Conservation (phyloP, 768 basidiomycete genomes). For the Pleurotus eryngii region DNA sequence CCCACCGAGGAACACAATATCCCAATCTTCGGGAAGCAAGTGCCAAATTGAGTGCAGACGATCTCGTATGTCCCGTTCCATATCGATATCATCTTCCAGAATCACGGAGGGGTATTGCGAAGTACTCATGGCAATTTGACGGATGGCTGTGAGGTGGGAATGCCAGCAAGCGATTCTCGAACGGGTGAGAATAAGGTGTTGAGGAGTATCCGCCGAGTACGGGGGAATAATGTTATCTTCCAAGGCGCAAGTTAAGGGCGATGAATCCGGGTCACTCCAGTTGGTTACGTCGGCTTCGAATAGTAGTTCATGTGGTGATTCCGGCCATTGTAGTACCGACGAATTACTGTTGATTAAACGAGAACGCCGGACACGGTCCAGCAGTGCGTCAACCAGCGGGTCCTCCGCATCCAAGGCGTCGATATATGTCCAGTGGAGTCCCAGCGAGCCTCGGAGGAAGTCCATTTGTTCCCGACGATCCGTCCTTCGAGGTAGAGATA, state of each 20-base stretch:
- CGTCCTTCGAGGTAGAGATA: constrained; percentile 54
- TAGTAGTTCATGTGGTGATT: constrained; percentile 21
- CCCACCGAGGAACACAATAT: constrained; percentile 69
- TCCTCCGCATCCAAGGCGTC: constrained; percentile 44
- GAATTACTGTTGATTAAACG: constrained; percentile 18
- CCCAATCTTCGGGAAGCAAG: constrained; percentile 60
- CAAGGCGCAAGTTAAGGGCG: constrained; percentile 40
- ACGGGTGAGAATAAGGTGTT: constrained; percentile 50
- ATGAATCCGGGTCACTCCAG: constrained; percentile 5
- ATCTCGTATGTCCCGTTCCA: constrained; percentile 57
- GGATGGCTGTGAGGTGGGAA: constrained; percentile 58
- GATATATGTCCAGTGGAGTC: constrained; percentile 50
- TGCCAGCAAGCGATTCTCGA: constrained; percentile 70
- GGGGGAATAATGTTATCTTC: constrained; percentile 33
- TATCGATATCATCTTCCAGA: constrained; percentile 79
- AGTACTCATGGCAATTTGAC: constrained; percentile 32
- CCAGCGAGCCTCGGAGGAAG: constrained; percentile 39
- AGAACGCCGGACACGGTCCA: constrained; percentile 36
- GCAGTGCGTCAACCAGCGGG: constrained; percentile 34
- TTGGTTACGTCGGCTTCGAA: neutral
- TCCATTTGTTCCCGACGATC: constrained; percentile 64
- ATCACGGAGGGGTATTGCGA: constrained; percentile 43
- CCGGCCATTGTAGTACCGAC: constrained; percentile 36
- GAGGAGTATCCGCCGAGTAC: constrained; percentile 34
- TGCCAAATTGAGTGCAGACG: constrained; percentile 46